Evolutionary conservation across 2,329 filamentous ascomycete genomes (phyloP).

Genomic region (Fusarium brachygibbosum): DNA sequence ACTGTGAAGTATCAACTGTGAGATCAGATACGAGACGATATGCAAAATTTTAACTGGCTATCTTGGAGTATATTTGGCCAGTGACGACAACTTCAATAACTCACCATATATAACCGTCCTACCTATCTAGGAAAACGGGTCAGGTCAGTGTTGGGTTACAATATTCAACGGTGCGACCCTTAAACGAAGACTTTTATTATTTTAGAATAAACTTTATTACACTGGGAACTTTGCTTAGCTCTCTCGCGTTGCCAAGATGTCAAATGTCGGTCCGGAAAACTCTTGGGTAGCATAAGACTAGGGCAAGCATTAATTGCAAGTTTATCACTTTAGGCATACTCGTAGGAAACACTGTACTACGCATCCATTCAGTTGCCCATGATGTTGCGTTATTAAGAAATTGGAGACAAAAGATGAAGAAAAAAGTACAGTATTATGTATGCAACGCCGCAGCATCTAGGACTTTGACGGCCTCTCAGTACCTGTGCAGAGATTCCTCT

Average conservation of each 20-base stretch:
- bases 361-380: not conserved
- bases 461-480: not conserved
- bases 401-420: not conserved
- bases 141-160: not conserved
- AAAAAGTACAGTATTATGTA: not conserved
- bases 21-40: not conserved
- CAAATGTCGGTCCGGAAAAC: conserved; percentile 5
- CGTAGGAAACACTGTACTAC: not conserved
- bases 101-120: not conserved
- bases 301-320: not conserved
- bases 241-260: not conserved
- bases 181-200: not conserved
- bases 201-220: not conserved
- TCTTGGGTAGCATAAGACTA: not conserved
- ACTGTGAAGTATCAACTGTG: not conserved
- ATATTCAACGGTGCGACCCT: conserved; percentile 5
- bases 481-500: not conserved
- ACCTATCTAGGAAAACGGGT: not conserved
- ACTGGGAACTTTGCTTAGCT: not conserved
- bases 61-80: not conserved
- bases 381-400: not conserved
- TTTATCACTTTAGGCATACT: not conserved
- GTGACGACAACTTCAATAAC: not conserved
- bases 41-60: not conserved
- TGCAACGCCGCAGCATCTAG: not conserved